Evolutionary conservation across 108 stramenopile genomes (phyloP).

Genomic region (Pseudonitzschia delicatissima): DNA sequence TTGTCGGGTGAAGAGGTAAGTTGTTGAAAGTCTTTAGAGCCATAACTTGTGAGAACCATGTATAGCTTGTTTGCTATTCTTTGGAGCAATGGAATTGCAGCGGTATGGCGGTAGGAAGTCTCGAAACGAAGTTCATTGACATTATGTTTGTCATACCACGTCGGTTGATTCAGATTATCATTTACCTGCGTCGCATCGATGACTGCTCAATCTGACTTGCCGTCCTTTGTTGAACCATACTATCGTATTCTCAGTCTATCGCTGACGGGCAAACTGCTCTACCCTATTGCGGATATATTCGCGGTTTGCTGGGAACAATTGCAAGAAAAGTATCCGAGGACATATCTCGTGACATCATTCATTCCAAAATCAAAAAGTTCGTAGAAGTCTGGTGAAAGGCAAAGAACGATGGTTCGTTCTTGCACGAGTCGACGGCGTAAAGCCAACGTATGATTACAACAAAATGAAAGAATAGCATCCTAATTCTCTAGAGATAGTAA

Average conservation of each 20-base stretch:
- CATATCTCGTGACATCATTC: constrained; percentile 40
- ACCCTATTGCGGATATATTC: constrained; percentile 79
- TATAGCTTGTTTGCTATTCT: neutral
- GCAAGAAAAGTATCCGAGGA: constrained; percentile 47
- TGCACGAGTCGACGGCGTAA: no score
- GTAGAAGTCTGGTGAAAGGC: neutral
- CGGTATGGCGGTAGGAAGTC: no score
- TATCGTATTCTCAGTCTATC: constrained; percentile 49
- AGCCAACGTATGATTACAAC: no score
- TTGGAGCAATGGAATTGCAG: neutral
- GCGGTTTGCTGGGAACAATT: constrained; percentile 86
- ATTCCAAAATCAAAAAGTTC: constrained; percentile 18
- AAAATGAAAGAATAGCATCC: no score
- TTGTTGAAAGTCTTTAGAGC: constrained; percentile 2
- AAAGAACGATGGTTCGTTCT: neutral
- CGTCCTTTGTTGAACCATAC: neutral
- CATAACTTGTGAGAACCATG: neutral
- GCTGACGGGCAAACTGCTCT: constrained; percentile 85
- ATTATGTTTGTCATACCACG: no score
- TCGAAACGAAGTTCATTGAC: no score
- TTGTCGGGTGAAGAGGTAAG: constrained; percentile 75
- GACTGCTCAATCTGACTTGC: neutral
- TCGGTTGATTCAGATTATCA: no score
- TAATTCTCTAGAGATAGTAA: no score
- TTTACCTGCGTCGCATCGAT: no score